A percentile compares a stretch with the other conserved stretches of the same genome.
Conservation (phyloP, 1,284 basidiomycete species). For the Puccinia hordei region DNA sequence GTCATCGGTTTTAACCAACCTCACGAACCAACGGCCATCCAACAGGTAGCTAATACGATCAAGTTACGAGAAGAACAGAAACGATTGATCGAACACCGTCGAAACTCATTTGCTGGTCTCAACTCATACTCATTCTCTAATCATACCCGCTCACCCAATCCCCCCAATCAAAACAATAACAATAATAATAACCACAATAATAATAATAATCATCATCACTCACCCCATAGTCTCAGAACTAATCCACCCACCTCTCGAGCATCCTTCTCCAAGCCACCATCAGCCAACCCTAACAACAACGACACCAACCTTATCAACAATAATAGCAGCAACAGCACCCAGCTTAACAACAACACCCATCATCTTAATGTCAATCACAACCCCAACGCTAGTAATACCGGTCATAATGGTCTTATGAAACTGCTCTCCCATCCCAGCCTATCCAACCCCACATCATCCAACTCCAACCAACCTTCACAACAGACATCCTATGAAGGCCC, state of each 20-base stretch:
- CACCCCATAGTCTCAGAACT: background rate
- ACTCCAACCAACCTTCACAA: slow-evolving; percentile 4
- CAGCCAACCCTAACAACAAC: background rate
- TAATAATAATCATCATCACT: background rate
- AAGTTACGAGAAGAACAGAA: slow-evolving; percentile 49
- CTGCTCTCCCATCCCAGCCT: slow-evolving; percentile 3
- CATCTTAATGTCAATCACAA: no score
- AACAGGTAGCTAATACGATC: slow-evolving; percentile 43
- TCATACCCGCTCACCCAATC: background rate
- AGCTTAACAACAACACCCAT: no score
- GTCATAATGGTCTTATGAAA: background rate
- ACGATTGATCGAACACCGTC: slow-evolving; percentile 44
- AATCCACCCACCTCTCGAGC: background rate
- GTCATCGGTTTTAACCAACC: slow-evolving; percentile 36
- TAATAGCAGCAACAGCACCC: no score
- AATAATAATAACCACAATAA: no score
- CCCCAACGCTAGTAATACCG: background rate
- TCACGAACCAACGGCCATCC: slow-evolving; percentile 12
- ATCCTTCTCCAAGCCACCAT: slow-evolving; percentile 28
- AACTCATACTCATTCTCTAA: slow-evolving; percentile 24
- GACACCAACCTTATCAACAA: background rate
- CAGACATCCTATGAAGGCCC: slow-evolving; percentile 23
- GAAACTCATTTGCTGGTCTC: slow-evolving; percentile 39
- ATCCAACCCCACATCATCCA: background rate
- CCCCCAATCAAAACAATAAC: background rate